These are phyloP conservation scores for Tolypocladium ovalisporum DNA, from an alignment of 2,329 filamentous ascomycete species.

Conservation along the genomic window DNA sequence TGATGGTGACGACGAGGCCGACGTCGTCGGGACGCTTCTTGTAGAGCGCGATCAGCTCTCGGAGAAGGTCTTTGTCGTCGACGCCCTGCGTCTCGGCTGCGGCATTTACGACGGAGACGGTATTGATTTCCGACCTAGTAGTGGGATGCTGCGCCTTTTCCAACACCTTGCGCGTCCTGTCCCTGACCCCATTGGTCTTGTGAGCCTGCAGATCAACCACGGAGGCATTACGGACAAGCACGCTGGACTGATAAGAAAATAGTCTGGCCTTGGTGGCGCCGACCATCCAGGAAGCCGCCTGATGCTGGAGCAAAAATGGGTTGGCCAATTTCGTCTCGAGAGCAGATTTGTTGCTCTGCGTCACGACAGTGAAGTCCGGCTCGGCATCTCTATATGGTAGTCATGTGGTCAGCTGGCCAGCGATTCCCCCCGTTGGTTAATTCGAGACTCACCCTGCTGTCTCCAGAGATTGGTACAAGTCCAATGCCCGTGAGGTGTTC, in stretches of 20 bases:
- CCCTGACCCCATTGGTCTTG: slow-evolving; percentile 53
- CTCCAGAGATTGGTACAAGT: slow-evolving; percentile 51
- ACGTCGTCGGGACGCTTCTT: slow-evolving; percentile 70
- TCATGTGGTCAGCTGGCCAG: background rate
- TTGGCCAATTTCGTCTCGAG: slow-evolving; percentile 38
- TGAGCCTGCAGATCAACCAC: slow-evolving; percentile 54
- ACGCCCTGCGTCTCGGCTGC: slow-evolving; percentile 59
- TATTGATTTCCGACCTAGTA: slow-evolving; percentile 20
- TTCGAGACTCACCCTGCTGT: slow-evolving; percentile 43
- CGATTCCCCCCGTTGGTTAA: no score
- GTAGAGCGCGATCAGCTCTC: slow-evolving; percentile 56
- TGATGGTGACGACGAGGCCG: slow-evolving; percentile 66
- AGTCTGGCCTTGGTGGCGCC: slow-evolving; percentile 49
- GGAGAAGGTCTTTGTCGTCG: slow-evolving; percentile 57
- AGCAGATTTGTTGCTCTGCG: slow-evolving; percentile 50
- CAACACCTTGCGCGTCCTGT: slow-evolving; percentile 33
- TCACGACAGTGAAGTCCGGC: slow-evolving; percentile 52
- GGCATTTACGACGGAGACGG: slow-evolving; percentile 46
- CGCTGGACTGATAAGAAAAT: slow-evolving; percentile 56
- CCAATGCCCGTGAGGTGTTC: slow-evolving; percentile 52
- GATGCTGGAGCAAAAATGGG: slow-evolving; percentile 55
- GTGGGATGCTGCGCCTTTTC: slow-evolving; percentile 15
- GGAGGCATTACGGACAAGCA: slow-evolving; percentile 50
- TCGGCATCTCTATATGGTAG: slow-evolving; percentile 46
- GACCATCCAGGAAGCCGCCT: slow-evolving; percentile 43